Evolutionary conservation across 805 yeast species (phyloP).

Genomic region (Candida dendrica): DNA sequence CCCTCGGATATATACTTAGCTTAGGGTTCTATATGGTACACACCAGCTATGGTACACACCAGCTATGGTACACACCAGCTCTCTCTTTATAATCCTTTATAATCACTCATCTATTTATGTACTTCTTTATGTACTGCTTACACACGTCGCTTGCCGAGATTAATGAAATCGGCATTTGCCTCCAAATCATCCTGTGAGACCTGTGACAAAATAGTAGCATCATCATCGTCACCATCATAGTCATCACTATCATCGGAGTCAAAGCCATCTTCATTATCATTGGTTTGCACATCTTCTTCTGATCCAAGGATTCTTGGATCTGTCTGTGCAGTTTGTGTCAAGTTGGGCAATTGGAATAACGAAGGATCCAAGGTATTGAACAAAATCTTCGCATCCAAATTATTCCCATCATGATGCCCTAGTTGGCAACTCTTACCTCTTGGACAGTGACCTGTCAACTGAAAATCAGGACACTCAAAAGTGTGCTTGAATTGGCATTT

Average conservation of each 20-base stretch:
- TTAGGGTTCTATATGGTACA: no score
- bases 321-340: constrained; percentile 9
- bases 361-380: constrained; percentile 14
- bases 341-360: constrained; percentile 15
- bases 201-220: not conserved
- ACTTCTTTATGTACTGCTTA: no score
- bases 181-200: constrained; percentile 8
- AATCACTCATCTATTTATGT: no score
- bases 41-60: no score
- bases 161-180: constrained; percentile 20
- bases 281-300: constrained; percentile 9
- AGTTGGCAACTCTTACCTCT: constrained; percentile 46
- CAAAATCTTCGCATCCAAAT: constrained; percentile 15
- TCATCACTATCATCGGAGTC: constrained; percentile 3
- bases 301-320: constrained; percentile 17
- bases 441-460: constrained; percentile 52
- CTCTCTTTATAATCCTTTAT: not conserved
- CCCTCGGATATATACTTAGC: not conserved
- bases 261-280: constrained; percentile 9
- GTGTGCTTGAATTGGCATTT: constrained; percentile 51
- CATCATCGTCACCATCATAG: not conserved
- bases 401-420: constrained; percentile 34
- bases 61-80: no score
- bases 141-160: constrained; percentile 7
- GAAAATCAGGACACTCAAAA: constrained; percentile 66